Conservation (phyloP, 495 filamentous ascomycete genomes). For the Lindgomyces ingoldianus region DNA sequence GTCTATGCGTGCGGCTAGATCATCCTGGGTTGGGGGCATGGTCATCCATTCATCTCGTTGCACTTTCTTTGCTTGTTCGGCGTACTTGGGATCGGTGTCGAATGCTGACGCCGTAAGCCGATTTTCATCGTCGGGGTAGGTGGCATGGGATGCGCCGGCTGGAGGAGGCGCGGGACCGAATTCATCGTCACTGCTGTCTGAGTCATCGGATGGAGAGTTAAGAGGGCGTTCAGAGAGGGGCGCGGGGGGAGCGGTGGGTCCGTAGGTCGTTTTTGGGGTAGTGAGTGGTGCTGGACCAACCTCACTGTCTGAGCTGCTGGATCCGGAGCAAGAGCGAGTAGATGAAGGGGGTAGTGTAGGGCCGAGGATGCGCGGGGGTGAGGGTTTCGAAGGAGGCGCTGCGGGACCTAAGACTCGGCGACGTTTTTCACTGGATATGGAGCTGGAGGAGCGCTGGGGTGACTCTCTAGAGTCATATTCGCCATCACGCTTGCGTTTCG, state of each 20-base stretch:
- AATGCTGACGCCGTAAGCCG: slow-evolving; percentile 9
- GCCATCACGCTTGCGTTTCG: slow-evolving; percentile 45
- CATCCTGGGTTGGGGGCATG: slow-evolving; percentile 68
- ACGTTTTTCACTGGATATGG: slow-evolving; percentile 47
- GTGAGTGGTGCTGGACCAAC: slow-evolving; percentile 13
- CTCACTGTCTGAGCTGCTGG: slow-evolving; percentile 19
- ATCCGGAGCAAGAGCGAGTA: neutral
- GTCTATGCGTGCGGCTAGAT: slow-evolving; percentile 68
- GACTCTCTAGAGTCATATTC: too few species aligned
- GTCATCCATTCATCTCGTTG: slow-evolving; percentile 94
- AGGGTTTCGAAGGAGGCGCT: too few species aligned
- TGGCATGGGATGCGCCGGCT: slow-evolving; percentile 34
- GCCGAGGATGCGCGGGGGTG: slow-evolving; percentile 18
- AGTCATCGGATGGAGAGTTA: slow-evolving; percentile 36
- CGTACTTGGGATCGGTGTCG: slow-evolving; percentile 25
- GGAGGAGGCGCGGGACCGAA: slow-evolving; percentile 83
- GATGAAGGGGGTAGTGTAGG: slow-evolving; percentile 3
- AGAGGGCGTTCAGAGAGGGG: slow-evolving; percentile 52
- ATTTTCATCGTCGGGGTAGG: slow-evolving; percentile 1
- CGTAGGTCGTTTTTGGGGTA: slow-evolving; percentile 1
- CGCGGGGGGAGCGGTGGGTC: slow-evolving; percentile 51
- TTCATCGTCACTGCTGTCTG: slow-evolving; percentile 57
- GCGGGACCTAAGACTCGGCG: slow-evolving; percentile 47
- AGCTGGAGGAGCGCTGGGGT: slow-evolving; percentile 31
- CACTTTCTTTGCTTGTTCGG: slow-evolving; percentile 20